These are phyloP conservation scores for Ceratocystis papillata DNA, from an alignment of 2,329 filamentous ascomycete genomes.

Conservation along the genomic window DNA sequence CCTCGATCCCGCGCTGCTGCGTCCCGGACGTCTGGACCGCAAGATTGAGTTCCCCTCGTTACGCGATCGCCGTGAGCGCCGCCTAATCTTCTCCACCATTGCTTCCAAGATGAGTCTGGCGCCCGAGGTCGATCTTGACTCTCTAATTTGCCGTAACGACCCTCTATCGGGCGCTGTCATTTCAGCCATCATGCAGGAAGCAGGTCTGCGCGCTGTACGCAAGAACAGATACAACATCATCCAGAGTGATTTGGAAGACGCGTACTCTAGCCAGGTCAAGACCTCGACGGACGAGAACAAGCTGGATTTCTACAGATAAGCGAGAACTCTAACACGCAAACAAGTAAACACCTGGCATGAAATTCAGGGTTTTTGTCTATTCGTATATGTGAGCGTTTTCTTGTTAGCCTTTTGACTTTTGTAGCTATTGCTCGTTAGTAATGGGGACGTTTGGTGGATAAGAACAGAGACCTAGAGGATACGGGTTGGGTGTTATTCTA, in stretches of 20 bases:
- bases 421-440: not conserved
- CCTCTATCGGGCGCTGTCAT: constrained; percentile 92
- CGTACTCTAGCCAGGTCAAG: constrained; percentile 95
- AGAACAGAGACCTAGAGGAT: not conserved
- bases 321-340: constrained; percentile 16
- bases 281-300: constrained; percentile 54
- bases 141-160: constrained; percentile 91
- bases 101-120: constrained; percentile 94
- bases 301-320: constrained; percentile 86
- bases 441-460: not conserved
- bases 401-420: not conserved
- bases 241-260: constrained; percentile 90
- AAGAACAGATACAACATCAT: constrained; percentile 99
- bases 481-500: not conserved
- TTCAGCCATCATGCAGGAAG: constrained; percentile 98
- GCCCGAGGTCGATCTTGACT: constrained; percentile 92
- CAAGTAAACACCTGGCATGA: not conserved
- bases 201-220: constrained; percentile 80
- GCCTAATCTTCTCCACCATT: constrained; percentile 96
- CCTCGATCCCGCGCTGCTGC: constrained; percentile 84
- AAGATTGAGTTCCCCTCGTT: constrained; percentile 99
- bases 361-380: not conserved
- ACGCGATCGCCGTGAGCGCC: constrained; percentile 83
- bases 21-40: constrained; percentile 86
- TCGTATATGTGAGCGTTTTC: not conserved